These are phyloP conservation scores for Ceratocystis variospora DNA, from an alignment of 2,329 filamentous ascomycete species.

Conservation along the genomic window DNA sequence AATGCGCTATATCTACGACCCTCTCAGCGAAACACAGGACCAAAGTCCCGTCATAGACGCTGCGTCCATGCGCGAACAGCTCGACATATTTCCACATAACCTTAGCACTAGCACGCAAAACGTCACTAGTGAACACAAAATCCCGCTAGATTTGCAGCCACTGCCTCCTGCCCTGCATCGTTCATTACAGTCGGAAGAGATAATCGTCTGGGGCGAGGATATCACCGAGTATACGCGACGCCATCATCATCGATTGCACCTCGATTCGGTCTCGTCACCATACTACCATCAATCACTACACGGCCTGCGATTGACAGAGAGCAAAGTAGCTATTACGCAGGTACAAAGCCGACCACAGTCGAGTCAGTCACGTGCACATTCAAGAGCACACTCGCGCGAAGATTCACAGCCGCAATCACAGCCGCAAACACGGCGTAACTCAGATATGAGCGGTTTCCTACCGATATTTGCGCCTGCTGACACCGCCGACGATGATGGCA, in stretches of 20 bases:
- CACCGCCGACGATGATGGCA: constrained; percentile 7
- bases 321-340: not conserved
- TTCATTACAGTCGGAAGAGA: constrained; percentile 5
- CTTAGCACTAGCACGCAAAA: not conserved
- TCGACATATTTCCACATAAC: constrained; percentile 15
- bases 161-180: constrained; percentile 22
- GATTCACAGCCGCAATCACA: not conserved
- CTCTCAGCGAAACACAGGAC: constrained; percentile 15
- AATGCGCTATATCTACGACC: constrained; percentile 14
- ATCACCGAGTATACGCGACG: constrained; percentile 22
- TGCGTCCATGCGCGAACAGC: not conserved
- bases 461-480: constrained; percentile 17
- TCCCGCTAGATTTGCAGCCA: not conserved
- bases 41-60: constrained; percentile 3
- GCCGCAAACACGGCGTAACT: constrained; percentile 5
- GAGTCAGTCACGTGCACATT: not conserved
- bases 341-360: constrained; percentile 1
- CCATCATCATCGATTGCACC: constrained; percentile 8
- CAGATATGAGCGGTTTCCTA: constrained; percentile 11
- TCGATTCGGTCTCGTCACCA: not conserved
- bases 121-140: not conserved
- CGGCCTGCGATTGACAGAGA: not conserved
- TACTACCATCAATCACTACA: constrained; percentile 4
- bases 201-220: constrained; percentile 14
- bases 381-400: not conserved